Evolutionary conservation across 306 rosid genomes (phyloP), one percentile per base, ranked within the genome.

Genomic region (Pyrus communis): DNA sequence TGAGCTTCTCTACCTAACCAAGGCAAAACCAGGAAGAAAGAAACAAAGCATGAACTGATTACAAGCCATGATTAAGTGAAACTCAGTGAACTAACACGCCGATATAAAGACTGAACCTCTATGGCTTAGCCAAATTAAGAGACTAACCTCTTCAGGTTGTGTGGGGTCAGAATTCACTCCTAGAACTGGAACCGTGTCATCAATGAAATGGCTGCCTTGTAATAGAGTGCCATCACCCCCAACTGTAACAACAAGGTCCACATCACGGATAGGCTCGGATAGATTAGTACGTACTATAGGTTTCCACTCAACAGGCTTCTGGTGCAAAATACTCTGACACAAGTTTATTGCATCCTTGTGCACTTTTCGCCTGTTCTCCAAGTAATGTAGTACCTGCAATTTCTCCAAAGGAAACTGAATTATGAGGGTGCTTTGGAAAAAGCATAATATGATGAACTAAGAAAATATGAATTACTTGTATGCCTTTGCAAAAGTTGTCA

Each of bases 91-190:
- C 60, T 40, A 79, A 79, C 61, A 21, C 33, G 55, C 65, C 11
- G 31, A 82, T 9, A 33, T 28, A 42, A 75, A 40, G 75, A 72
- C 60, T 74, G 66, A 79, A 43, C 71, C 22, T 23, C 28, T 66
- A 70, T 58, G 67, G 72, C 23, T 73, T 55, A 17, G 33, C 30
- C 12, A 67, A 78, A 67, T 43, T 11, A 77, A 67, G 57, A 60
- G 55, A 76, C 38, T 43, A 58, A 95, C 98, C 97, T 95, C 98
- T 35, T 89, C 87, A 76, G 78, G 79, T 75, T 58, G 80, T 30
- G 98, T 90, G 65, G 98, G 97, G 80, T 90, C 98, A 51, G 98
- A 95, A 81, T 95, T 95, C 79, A 95, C 96, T 75, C 98, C 98
- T n/a, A 95, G 88, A 81, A 92, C 78, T 14, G 97, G 97, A 84